Evolutionary conservation across 1,284 basidiomycete species (phyloP), one percentile per base, ranked within the genome.

Genomic region (Cryptococcus sp.): DNA sequence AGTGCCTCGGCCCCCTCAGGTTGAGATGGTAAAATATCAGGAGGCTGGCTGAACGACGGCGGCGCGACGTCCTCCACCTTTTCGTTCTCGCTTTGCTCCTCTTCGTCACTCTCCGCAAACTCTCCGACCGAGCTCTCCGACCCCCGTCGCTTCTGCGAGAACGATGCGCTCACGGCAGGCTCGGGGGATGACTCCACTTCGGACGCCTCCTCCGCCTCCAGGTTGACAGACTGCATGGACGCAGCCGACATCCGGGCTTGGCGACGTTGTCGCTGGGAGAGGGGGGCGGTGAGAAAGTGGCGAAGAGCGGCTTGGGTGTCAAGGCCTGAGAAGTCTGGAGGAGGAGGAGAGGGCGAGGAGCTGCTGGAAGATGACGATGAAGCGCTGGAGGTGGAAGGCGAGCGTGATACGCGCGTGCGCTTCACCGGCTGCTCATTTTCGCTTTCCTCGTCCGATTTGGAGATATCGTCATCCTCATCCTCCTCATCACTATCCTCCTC

Each of bases 41-140:
- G 55, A 3, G 58, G 50, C 37, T 63, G 62, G 18, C 49, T 57
- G 43, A 57, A 53, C 4, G 42, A 47, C 16, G n/a, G 21, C 18
- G 56, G 51, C 38, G 56, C 43, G 21, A 61, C 61, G 7, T 68
- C 64, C 44, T 59, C 59, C 18, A 54, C 55, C 2, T 57, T 53
- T 18, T 57, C 53, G 15, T 45, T 48, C 20, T 38, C 48, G 13
- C 16, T 38, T 13, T 50, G 35, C 16, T 57, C 55, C 33, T 44
- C 53, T 11, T 64, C 60, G 21, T 50, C 59, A 21, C 33, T 47
- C 38, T 60, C 67, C 9, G 51, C 66, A 50, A 70, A 67, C 40
- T 71, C 69, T 20, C 68, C 72, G 16, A 74, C 69, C 4, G 68
- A 69, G 45, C 65, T 67, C 21, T 71, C 70, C 0, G 67, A 6